Evolutionary conservation across 108 stramenopile genomes (phyloP), one percentile per base, ranked within the genome.

Genomic region (Chaetoceros tenuissimus): DNA sequence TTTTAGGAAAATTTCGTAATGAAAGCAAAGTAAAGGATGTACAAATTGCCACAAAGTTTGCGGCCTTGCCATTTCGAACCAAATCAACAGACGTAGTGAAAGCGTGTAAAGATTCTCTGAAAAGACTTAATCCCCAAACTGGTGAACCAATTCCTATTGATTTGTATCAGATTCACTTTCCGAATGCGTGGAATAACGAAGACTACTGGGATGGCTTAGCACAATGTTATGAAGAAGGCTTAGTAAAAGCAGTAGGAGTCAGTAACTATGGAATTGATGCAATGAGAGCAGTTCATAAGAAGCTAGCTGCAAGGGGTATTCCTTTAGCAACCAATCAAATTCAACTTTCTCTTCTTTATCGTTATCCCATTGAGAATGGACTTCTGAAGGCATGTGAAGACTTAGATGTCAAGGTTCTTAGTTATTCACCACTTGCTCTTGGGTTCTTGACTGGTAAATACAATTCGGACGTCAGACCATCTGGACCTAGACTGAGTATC

Each of bases 81-180:
- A 73, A 68, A 47, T 53, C 70, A 1, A 54, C 72, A 48, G 66
- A 75, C 50, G 83, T 84, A 8, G 84, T 89, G 7, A 77, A 85
- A 23, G 87, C 92, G 0, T 87, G 84, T 53, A 66, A 80, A 62
- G 80, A 62, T 3, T 80, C 80, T 31, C 57, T 84, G n/a, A 69
- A 79, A 49, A 58, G 87, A 46, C 55, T 92, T 47, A 81, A 80
- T 21, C 34, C 34, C 5, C 8, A 40, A 10, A 13, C 8, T 10
- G 13, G 34, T 40, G 13, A 40, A 13, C 55, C 70, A 22, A 46
- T 71, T 13, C 79, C 77, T 26, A 87, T 92, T 62, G 87, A 89
- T 45, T 70, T 92, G 53, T 92, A 92, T 56, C 91, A 89, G 71
- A 82, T 92, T 24, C 87, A 89, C 54, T 92, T 85, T 60, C 87